Conservation (phyloP, 345 rosid species). For the rapeseed (Brassica napus) region Da-Ae NC_063439.1:27279001-27279500, state of each 20-base stretch:
- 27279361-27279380: neutral
- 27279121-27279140: neutral
- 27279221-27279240: neutral
- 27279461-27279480: too few species aligned
- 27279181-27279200: neutral
- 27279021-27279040: neutral
- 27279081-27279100: neutral
- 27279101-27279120: neutral
- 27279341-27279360: neutral
- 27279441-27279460: too few species aligned
- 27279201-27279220: neutral
- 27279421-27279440: too few species aligned
- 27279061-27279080: neutral
- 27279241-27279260: neutral
- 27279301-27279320: neutral
- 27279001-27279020: neutral
- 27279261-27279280: neutral
- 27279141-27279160: neutral
- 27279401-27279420: neutral
- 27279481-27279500: too few species aligned
- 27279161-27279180: neutral
- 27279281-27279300: neutral
- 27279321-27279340: neutral
- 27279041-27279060: constrained; percentile 7
- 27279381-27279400: neutral